Conservation (phyloP, 768 basidiomycete genomes). For the Trametes cinnabarina region DNA sequence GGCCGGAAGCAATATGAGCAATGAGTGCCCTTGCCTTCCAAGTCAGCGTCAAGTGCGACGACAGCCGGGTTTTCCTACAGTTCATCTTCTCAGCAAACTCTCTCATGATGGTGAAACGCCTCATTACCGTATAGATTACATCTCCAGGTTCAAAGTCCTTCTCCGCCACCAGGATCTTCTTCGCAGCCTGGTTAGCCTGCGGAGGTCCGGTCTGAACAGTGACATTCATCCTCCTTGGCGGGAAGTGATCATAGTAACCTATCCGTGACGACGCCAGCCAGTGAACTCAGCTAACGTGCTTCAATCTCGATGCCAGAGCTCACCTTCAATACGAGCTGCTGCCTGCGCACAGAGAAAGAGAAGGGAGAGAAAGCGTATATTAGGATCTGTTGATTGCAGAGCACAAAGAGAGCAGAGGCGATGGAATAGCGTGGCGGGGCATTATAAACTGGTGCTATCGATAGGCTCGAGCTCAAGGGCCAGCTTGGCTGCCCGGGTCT, state of each 20-base stretch:
- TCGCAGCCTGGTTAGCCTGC: slow-evolving; percentile 27
- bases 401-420: slow-evolving; percentile 18
- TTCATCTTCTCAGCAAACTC: neutral
- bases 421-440: slow-evolving; percentile 11
- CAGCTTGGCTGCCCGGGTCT: slow-evolving; percentile 62
- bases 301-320: slow-evolving; percentile 35
- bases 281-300: slow-evolving; percentile 22
- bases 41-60: slow-evolving; percentile 66
- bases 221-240: slow-evolving; percentile 70
- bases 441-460: slow-evolving; percentile 15
- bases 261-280: slow-evolving; percentile 24
- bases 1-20: slow-evolving; percentile 72
- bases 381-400: slow-evolving; percentile 25
- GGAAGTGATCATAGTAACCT: slow-evolving; percentile 81
- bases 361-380: slow-evolving; percentile 27
- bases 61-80: slow-evolving; percentile 72
- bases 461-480: slow-evolving; percentile 30
- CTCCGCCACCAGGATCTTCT: slow-evolving; percentile 51
- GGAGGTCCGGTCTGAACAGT: slow-evolving; percentile 43
- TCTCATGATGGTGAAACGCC: neutral
- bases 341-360: slow-evolving; percentile 43
- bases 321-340: slow-evolving; percentile 71
- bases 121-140: slow-evolving; percentile 66
- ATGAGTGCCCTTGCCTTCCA: slow-evolving; percentile 63
- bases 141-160: slow-evolving; percentile 72